These are phyloP conservation scores for Flaveria brownii DNA, from an alignment of 129 eudicot species.

Conservation along the genomic window DNA sequence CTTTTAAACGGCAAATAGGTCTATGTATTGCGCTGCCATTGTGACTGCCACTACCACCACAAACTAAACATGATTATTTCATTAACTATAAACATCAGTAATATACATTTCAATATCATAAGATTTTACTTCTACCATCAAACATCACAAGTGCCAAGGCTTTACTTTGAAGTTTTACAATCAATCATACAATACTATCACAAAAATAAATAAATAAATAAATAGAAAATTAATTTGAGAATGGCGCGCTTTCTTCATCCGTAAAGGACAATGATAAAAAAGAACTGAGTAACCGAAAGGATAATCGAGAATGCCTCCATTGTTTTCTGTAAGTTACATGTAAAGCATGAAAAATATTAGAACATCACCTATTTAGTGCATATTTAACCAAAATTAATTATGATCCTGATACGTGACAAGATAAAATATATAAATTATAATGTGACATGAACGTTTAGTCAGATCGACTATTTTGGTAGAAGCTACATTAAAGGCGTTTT, in stretches of 20 bases:
- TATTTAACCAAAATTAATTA: neutral
- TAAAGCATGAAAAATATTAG: neutral
- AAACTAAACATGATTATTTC: neutral
- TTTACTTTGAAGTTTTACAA: slow-evolving; percentile 6
- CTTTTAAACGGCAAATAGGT: too few species aligned
- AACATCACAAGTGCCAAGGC: neutral
- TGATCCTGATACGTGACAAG: too few species aligned
- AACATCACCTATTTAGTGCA: neutral
- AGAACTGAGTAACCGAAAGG: slow-evolving; percentile 68
- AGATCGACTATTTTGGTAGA: too few species aligned
- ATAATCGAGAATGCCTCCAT: slow-evolving; percentile 89
- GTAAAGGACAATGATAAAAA: slow-evolving; percentile 59
- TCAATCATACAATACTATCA: slow-evolving; percentile 12
- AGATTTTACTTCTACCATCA: too few species aligned
- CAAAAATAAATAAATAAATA: neutral
- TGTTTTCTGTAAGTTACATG: slow-evolving; percentile 57
- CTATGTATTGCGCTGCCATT: neutral
- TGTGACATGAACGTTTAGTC: too few species aligned
- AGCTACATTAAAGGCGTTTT: too few species aligned
- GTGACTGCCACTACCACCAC: neutral
- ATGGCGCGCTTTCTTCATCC: slow-evolving; percentile 31
- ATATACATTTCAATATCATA: too few species aligned
- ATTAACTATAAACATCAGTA: too few species aligned
- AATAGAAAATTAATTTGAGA: neutral
- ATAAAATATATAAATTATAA: too few species aligned